Percentiles rank a stretch among this genome's conserved stretches.
Conservation (phyloP, 2,329 filamentous ascomycete genomes). For the Drechslerella stenobrocha region DNA sequence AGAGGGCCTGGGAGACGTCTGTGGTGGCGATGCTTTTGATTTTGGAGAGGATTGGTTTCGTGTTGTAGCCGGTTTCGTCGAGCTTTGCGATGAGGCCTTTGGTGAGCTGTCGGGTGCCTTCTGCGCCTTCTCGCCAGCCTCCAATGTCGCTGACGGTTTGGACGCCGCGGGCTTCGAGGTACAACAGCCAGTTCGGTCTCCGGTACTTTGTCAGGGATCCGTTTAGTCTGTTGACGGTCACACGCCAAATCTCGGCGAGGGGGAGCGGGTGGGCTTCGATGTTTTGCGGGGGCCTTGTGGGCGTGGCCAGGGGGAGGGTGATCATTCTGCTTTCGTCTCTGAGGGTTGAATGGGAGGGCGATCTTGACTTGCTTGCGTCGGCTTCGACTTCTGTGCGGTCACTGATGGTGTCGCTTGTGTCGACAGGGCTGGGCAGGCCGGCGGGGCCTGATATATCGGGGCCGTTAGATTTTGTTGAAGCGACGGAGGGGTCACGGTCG, state of each 20-base stretch:
- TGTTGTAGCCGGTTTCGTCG: slow-evolving; percentile 30
- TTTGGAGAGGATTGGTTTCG: slow-evolving; percentile 27
- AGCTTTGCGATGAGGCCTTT: slow-evolving; percentile 39
- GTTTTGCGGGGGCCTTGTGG: slow-evolving; percentile 4
- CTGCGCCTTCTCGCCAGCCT: slow-evolving; percentile 34
- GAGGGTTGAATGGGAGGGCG: not conserved
- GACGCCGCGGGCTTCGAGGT: slow-evolving; percentile 21
- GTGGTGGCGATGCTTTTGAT: slow-evolving; percentile 25
- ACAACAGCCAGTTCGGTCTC: slow-evolving; percentile 34
- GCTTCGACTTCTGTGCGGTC: not conserved
- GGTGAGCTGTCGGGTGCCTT: slow-evolving; percentile 28
- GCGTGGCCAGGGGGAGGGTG: not conserved
- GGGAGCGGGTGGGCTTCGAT: slow-evolving; percentile 20
- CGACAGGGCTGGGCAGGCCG: slow-evolving; percentile 6
- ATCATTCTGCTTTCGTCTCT: not conserved
- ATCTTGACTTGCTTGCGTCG: not conserved
- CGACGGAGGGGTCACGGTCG: no score
- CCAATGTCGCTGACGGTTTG: slow-evolving; percentile 25
- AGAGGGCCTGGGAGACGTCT: slow-evolving; percentile 25
- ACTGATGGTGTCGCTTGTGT: slow-evolving; percentile 6
- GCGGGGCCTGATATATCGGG: slow-evolving; percentile 1
- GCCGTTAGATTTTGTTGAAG: not conserved
- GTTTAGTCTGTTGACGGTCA: slow-evolving; percentile 36
- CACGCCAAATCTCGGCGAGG: slow-evolving; percentile 38
- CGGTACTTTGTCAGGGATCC: slow-evolving; percentile 41